Evolutionary conservation across 345 rosid species (phyloP).

Genomic region (Carallia brachiata): DNA sequence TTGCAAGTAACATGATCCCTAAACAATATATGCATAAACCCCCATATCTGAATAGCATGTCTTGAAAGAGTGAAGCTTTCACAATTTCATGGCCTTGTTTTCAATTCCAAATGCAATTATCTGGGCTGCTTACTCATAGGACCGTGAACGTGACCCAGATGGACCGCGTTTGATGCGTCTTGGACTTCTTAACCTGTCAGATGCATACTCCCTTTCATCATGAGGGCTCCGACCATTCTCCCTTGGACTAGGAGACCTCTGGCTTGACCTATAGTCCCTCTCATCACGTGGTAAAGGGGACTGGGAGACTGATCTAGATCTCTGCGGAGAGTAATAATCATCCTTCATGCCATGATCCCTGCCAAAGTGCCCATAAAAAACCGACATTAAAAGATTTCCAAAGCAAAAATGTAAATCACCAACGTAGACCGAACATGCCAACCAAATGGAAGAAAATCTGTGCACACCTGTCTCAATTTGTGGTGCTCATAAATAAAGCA

Average conservation of each 20-base stretch:
- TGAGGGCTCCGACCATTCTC: slow-evolving; percentile 41
- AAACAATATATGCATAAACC: too few species aligned
- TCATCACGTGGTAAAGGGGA: slow-evolving; percentile 56
- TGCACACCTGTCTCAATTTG: slow-evolving; percentile 2
- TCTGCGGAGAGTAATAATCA: slow-evolving; percentile 45
- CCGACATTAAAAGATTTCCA: slow-evolving; percentile 9
- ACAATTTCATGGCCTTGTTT: too few species aligned
- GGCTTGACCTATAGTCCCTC: slow-evolving; percentile 36
- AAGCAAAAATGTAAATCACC: not conserved
- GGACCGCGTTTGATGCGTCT: slow-evolving; percentile 36
- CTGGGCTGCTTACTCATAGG: slow-evolving; percentile 42
- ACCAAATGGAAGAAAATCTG: slow-evolving; percentile 9
- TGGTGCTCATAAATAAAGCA: not conserved
- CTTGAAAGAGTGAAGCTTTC: too few species aligned
- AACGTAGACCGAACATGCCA: not conserved
- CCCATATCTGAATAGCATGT: too few species aligned
- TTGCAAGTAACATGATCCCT: too few species aligned
- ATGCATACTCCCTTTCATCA: slow-evolving; percentile 40
- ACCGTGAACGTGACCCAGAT: slow-evolving; percentile 47
- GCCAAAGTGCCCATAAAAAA: slow-evolving; percentile 19
- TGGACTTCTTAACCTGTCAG: slow-evolving; percentile 46
- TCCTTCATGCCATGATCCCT: slow-evolving; percentile 48
- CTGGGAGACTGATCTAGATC: slow-evolving; percentile 54
- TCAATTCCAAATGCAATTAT: too few species aligned
- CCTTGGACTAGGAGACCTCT: slow-evolving; percentile 48